Percentiles rank a stretch among this genome's conserved stretches.
These are phyloP conservation scores for Paecilomyces niveus DNA, from an alignment of 2,329 filamentous ascomycete genomes.

Conservation along the genomic window DNA sequence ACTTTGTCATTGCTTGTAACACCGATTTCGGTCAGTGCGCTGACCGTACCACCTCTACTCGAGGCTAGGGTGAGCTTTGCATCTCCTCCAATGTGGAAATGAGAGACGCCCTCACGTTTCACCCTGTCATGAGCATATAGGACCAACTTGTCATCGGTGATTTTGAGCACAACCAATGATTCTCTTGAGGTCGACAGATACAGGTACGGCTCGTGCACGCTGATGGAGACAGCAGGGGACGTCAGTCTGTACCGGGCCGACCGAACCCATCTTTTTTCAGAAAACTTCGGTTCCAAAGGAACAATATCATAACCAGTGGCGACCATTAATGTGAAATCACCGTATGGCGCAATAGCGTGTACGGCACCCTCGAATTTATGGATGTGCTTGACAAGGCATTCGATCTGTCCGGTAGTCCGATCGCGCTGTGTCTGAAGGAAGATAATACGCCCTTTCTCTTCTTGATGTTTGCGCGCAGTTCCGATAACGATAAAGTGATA, in stretches of 20 bases:
- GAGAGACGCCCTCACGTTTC: slow-evolving; percentile 25
- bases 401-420: slow-evolving; percentile 18
- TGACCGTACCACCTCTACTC: slow-evolving; percentile 46
- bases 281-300: slow-evolving; percentile 37
- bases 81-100: slow-evolving; percentile 32
- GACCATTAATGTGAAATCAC: slow-evolving; percentile 36
- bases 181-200: slow-evolving; percentile 50
- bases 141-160: slow-evolving; percentile 27
- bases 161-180: slow-evolving; percentile 44
- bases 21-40: slow-evolving; percentile 25
- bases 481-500: slow-evolving; percentile 36
- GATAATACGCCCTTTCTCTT: slow-evolving; percentile 29
- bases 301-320: slow-evolving; percentile 38
- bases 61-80: slow-evolving; percentile 44
- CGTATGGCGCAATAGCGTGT: slow-evolving; percentile 51
- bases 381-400: slow-evolving; percentile 29
- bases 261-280: slow-evolving; percentile 34
- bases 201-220: slow-evolving; percentile 39
- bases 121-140: slow-evolving; percentile 27
- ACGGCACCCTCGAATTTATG: slow-evolving; percentile 31
- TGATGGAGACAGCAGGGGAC: slow-evolving; percentile 46
- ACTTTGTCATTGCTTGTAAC: slow-evolving; percentile 22
- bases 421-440: slow-evolving; percentile 29
- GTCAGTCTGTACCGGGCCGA: slow-evolving; percentile 34
- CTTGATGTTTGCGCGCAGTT: slow-evolving; percentile 24